Evolutionary conservation across 2,329 filamentous ascomycete species (phyloP).

Genomic region (Penicillium sp.): DNA sequence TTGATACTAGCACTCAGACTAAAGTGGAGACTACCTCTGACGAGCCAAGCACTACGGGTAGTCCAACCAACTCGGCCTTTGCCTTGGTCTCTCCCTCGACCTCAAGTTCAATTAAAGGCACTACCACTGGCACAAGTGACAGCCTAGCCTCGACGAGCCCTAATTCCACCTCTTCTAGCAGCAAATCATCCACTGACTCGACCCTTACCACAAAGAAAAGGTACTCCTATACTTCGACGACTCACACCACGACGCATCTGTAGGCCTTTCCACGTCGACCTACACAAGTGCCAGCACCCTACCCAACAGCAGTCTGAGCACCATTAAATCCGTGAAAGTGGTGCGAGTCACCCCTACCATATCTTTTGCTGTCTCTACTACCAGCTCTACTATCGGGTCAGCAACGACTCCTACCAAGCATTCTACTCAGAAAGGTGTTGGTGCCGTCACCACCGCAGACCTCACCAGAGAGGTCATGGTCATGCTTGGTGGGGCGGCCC

Average conservation of each 20-base stretch:
- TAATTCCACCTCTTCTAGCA: constrained; percentile 5
- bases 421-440: constrained; percentile 41
- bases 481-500: constrained; percentile 42
- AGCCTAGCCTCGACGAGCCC: neutral
- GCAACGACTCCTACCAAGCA: constrained; percentile 26
- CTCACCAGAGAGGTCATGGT: constrained; percentile 37
- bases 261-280: constrained; percentile 39
- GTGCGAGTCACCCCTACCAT: constrained; percentile 36
- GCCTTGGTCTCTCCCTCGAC: constrained; percentile 10
- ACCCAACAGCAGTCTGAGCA: constrained; percentile 41
- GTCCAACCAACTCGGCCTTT: constrained; percentile 18
- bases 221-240: neutral
- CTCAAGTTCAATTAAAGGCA: constrained; percentile 3
- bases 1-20: neutral
- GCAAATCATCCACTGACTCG: neutral
- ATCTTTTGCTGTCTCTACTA: constrained; percentile 16
- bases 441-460: constrained; percentile 25
- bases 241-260: constrained; percentile 2
- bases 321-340: constrained; percentile 47
- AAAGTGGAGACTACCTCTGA: neutral
- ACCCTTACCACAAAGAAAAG: neutral
- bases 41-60: neutral
- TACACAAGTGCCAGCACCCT: constrained; percentile 42
- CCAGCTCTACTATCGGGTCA: neutral
- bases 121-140: neutral